A percentile compares a stretch with the other conserved stretches of the same genome.
Evolutionary conservation across 345 rosid genomes (phyloP).

Genomic region (Populus alba): DNA sequence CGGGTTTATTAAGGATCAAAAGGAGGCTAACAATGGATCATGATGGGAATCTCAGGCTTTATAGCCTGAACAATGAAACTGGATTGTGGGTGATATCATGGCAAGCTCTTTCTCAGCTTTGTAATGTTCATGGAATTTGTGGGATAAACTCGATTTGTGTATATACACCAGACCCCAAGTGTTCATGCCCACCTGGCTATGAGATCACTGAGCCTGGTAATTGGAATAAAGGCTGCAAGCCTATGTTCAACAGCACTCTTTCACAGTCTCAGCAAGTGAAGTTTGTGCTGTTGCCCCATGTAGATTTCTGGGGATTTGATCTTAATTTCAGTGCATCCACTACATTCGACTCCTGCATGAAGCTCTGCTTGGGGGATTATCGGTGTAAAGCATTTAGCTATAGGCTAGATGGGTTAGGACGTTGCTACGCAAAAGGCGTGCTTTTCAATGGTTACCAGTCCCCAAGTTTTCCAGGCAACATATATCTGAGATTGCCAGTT

Average conservation of each 20-base stretch:
- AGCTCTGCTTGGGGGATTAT: conserved; percentile 31
- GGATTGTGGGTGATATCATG: conserved; percentile 3
- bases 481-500: conserved; percentile 3
- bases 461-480: not conserved
- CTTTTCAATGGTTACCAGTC: conserved; percentile 3
- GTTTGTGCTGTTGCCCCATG: not conserved
- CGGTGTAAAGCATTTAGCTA: conserved; percentile 29
- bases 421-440: not conserved
- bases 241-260: conserved; percentile 8
- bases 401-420: not conserved
- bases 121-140: conserved; percentile 12
- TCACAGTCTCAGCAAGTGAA: not conserved
- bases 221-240: conserved; percentile 43
- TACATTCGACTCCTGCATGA: conserved; percentile 29
- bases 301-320: conserved; percentile 42
- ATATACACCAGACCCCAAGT: conserved; percentile 1
- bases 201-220: conserved; percentile 2
- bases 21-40: conserved; percentile 6
- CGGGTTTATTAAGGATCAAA: not conserved
- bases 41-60: conserved; percentile 11
- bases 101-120: conserved; percentile 1
- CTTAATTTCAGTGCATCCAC: rapidly evolving
- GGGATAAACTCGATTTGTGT: not conserved
- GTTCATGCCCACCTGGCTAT: conserved; percentile 10
- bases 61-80: not conserved